Evolutionary conservation across 1,139 yeast species (phyloP), one percentile per base, ranked within the genome.

Genomic region (Saccharomyces pastorianus): DNA sequence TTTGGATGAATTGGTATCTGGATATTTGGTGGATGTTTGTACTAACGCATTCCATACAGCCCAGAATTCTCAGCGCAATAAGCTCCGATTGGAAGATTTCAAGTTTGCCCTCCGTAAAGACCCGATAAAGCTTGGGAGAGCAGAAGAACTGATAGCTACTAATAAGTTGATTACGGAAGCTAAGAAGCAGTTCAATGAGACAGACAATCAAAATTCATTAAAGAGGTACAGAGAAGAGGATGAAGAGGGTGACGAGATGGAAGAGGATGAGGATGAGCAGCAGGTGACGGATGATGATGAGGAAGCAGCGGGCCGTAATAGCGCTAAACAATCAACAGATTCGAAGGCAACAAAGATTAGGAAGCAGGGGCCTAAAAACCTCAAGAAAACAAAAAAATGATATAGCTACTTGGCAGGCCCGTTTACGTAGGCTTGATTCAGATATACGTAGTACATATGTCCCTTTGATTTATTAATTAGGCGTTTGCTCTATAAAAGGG

Each of bases 51-150:
- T 75, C 57, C 83, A 79, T 52, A 84, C 87, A 0, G 74, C 81
- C 2, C 73, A 80, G 13, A 78, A 77, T 54, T 80, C 83, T 2
- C 70, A 84, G 48, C 76, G 95, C 50, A 81, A 81, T 53, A 83
- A 95, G 68, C 82, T 91, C 58, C 85, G 86, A 64, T 84, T 90
- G 53, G 96, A 89, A 58, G 98, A 91, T 68, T 83, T 91, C 72
- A 88, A 86, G 61, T 89, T 89, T 72, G 95, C 89, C 0, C 73
- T 91, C 55, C 75, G 96, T 48, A 81, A 84, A 60, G 98, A 91
- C 63, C 88, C 95, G 1, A 78, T 83, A 55, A 91, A 90, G 66
- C 77, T 89, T 51, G 95, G 96, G 11, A 80, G 98, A 68, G 82
- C 90, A 41, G 85, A 87, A 61, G 95, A 90, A 67, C 79, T 91